phyloP scores from a whole-genome alignment of 345 rosid genomes.

The Orychophragmus violaceus region DNA sequence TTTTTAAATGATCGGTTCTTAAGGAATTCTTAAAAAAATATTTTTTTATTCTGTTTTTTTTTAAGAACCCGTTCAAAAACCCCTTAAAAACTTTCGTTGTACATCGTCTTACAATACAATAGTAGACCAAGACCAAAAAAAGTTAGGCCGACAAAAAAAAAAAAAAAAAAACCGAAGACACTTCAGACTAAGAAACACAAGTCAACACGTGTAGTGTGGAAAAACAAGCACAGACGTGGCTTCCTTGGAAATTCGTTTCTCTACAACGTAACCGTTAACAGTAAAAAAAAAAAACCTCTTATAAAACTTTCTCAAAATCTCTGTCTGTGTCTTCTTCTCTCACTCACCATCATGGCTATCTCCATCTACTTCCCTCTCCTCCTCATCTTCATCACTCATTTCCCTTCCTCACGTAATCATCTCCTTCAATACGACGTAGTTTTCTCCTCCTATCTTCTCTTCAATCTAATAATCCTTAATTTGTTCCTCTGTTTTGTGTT shows the following conservation, averaged over 20 bases:
- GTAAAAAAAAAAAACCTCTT: not conserved
- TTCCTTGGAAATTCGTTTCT: not conserved
- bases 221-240: constrained; percentile 6
- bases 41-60: too few species aligned
- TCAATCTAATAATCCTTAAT: not conserved
- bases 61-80: too few species aligned
- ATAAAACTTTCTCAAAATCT: not conserved
- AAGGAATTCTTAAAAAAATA: too few species aligned
- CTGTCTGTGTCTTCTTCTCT: not conserved
- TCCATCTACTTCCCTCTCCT: constrained; percentile 25
- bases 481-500: not conserved
- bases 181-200: not conserved
- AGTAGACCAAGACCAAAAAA: not conserved
- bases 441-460: not conserved
- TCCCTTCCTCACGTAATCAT: constrained; percentile 44
- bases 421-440: constrained; percentile 3
- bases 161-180: not conserved
- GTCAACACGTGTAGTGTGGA: constrained; percentile 24
- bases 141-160: too few species aligned
- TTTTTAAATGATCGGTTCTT: too few species aligned
- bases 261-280: constrained; percentile 7
- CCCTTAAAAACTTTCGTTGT: too few species aligned
- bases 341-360: constrained; percentile 28
- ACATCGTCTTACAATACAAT: too few species aligned
- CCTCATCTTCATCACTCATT: constrained; percentile 28